Percentiles rank a stretch among this genome's conserved stretches.
Conservation (phyloP, 1,139 yeast genomes). For the Meyerozyma elateridarum region DNA sequence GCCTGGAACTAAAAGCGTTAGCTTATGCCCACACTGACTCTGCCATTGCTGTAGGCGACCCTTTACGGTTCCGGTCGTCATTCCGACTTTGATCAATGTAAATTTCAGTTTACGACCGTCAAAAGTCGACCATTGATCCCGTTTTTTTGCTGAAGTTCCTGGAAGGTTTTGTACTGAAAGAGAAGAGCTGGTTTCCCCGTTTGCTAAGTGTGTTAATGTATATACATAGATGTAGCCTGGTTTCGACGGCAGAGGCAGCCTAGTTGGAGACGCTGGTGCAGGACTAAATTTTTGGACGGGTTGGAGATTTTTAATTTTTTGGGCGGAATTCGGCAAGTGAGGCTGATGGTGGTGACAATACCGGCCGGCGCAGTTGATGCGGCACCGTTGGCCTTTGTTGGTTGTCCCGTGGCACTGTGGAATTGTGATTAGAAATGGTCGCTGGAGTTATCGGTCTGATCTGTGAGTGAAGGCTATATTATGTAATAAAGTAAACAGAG, state of each 20-base stretch:
- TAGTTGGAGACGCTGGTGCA: background rate
- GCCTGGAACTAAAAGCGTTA: conserved; percentile 31
- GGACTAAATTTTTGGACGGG: too few species aligned
- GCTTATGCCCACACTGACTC: conserved; percentile 45
- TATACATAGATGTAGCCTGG: conserved; percentile 51
- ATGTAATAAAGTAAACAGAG: too few species aligned
- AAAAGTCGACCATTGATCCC: conserved; percentile 30
- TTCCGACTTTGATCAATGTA: conserved; percentile 51
- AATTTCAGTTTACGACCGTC: conserved; percentile 33
- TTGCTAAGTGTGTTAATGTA: conserved; percentile 37
- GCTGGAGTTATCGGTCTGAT: too few species aligned
- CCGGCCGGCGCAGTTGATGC: too few species aligned
- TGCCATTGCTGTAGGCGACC: conserved; percentile 52
- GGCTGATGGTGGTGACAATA: too few species aligned
- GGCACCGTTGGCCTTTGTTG: too few species aligned
- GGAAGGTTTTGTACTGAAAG: conserved; percentile 34
- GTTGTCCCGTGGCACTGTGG: too few species aligned
- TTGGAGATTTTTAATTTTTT: background rate
- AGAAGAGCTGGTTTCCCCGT: conserved; percentile 20
- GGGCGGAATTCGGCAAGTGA: background rate
- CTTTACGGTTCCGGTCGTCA: conserved; percentile 45
- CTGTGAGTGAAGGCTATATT: too few species aligned
- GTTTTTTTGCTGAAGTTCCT: conserved; percentile 15
- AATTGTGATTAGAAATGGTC: too few species aligned
- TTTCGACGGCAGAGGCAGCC: conserved; percentile 1